Evolutionary conservation across 306 rosid species (phyloP).

Genomic region (Glycine tomentella): DNA sequence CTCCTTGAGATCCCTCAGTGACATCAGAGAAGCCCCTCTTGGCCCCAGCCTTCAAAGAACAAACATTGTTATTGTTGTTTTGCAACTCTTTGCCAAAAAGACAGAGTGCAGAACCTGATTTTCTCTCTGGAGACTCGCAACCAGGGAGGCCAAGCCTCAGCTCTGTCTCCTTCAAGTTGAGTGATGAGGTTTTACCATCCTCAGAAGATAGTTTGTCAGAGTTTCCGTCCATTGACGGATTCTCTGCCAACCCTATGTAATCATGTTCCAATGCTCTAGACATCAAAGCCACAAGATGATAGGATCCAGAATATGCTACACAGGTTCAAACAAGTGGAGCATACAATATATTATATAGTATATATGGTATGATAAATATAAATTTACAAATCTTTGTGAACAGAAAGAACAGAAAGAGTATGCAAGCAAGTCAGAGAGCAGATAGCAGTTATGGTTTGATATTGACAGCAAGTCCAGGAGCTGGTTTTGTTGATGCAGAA

Average conservation of each 20-base stretch:
- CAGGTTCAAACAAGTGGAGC: not conserved
- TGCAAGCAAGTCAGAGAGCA: not conserved
- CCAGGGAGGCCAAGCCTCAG: constrained; percentile 96
- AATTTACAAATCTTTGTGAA: not conserved
- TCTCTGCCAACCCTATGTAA: constrained; percentile 79
- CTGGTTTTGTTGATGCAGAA: constrained; percentile 61
- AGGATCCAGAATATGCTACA: constrained; percentile 11
- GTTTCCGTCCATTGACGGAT: constrained; percentile 47
- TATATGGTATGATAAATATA: not conserved
- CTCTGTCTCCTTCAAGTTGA: constrained; percentile 87
- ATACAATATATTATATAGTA: not conserved
- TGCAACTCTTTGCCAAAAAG: constrained; percentile 76
- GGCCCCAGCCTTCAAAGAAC: constrained; percentile 58
- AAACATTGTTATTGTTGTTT: constrained; percentile 40
- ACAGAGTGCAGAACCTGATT: constrained; percentile 56
- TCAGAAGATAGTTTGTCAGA: constrained; percentile 33
- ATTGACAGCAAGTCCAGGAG: constrained; percentile 24
- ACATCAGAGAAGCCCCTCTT: constrained; percentile 83
- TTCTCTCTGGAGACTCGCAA: constrained; percentile 71
- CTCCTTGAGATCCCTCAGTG: constrained; percentile 54
- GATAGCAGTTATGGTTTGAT: too few species aligned
- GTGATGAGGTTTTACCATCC: constrained; percentile 27
- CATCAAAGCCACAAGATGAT: constrained; percentile 55
- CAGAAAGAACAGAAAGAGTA: not conserved
- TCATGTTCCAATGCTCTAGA: constrained; percentile 76